Conservation (phyloP, 2,329 filamentous ascomycete species). For the Clarireedia paspali region DNA sequence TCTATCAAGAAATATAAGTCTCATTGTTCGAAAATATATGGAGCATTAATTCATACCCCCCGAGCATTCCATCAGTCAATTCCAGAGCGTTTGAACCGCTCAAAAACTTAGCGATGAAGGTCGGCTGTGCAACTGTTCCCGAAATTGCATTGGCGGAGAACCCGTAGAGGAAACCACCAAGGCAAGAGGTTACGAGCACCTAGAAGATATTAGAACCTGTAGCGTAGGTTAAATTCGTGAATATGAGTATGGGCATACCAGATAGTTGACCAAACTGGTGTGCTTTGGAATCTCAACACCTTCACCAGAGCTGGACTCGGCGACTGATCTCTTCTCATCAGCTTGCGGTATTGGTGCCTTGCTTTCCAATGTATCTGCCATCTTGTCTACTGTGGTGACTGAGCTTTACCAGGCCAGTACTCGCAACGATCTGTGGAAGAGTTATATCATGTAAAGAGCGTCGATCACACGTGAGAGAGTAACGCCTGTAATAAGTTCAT, state of each 20-base stretch:
- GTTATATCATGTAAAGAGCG: too few species aligned
- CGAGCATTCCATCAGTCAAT: slow-evolving; percentile 3
- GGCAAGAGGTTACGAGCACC: slow-evolving; percentile 5
- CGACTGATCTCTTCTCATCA: not conserved
- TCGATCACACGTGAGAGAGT: too few species aligned
- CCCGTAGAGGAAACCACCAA: slow-evolving; percentile 3
- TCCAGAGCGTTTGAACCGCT: not conserved
- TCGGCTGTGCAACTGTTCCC: slow-evolving; percentile 2
- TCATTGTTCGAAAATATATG: not conserved
- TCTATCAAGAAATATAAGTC: not conserved
- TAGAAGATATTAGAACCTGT: not conserved
- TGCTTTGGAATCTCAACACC: slow-evolving; percentile 1
- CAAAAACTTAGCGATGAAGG: slow-evolving; percentile 4
- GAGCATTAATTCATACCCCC: not conserved
- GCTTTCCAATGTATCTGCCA: not conserved
- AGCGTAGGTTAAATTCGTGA: not conserved
- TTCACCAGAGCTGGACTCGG: not conserved
- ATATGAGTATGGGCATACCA: not conserved
- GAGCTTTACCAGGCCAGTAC: not conserved
- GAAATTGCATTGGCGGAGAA: slow-evolving; percentile 2
- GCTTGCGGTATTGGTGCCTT: not conserved
- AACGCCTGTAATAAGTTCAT: too few species aligned
- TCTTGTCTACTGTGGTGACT: not conserved
- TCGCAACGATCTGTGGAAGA: not conserved
- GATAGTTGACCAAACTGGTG: slow-evolving; percentile 2